Evolutionary conservation across 1,139 yeast species (phyloP).

Genomic region (Suhomyces taliae): DNA sequence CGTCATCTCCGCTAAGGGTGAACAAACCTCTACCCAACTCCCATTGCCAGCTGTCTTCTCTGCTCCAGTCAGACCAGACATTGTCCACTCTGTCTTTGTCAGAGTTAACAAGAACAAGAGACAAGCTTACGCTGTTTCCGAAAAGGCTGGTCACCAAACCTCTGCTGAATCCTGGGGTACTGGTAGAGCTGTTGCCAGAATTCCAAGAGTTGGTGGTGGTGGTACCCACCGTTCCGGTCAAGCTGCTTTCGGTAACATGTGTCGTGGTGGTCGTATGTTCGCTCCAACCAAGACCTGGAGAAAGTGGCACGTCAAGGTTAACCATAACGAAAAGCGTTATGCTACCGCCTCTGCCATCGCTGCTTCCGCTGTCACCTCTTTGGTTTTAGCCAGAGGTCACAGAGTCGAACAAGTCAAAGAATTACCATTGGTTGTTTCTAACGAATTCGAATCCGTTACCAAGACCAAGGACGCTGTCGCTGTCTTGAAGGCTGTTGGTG

Average conservation of each 20-base stretch:
- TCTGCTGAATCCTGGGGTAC: conserved; percentile 99
- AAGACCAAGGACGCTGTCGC: conserved; percentile 99
- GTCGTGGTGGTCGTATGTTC: conserved; percentile 99
- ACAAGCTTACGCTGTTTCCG: conserved; percentile 99
- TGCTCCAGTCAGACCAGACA: conserved; percentile 99
- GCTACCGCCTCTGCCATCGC: conserved; percentile 99
- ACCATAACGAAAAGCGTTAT: conserved; percentile 99
- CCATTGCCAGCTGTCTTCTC: conserved; percentile 98
- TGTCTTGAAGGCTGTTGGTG: conserved; percentile 97
- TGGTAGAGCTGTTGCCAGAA: conserved; percentile 99
- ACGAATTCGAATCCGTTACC: conserved; percentile 87
- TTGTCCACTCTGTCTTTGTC: conserved; percentile 98
- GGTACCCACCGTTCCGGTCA: conserved; percentile 99
- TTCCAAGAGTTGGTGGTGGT: conserved; percentile 99
- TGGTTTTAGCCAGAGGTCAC: conserved; percentile 99
- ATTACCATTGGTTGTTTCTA: conserved; percentile 96
- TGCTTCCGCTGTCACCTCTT: conserved; percentile 97
- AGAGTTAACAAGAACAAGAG: conserved; percentile 99
- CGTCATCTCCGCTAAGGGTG: conserved; percentile 87
- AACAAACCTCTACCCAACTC: conserved; percentile 78
- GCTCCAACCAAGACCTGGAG: conserved; percentile 99
- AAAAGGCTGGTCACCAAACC: conserved; percentile 99
- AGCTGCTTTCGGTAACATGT: conserved; percentile 99
- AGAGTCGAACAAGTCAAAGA: conserved; percentile 97
- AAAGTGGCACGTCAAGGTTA: conserved; percentile 99